Percentiles rank a stretch among this genome's conserved stretches.
Evolutionary conservation across 2,329 filamentous ascomycete species (phyloP).

Genomic region (Gliomastix tumulicola): DNA sequence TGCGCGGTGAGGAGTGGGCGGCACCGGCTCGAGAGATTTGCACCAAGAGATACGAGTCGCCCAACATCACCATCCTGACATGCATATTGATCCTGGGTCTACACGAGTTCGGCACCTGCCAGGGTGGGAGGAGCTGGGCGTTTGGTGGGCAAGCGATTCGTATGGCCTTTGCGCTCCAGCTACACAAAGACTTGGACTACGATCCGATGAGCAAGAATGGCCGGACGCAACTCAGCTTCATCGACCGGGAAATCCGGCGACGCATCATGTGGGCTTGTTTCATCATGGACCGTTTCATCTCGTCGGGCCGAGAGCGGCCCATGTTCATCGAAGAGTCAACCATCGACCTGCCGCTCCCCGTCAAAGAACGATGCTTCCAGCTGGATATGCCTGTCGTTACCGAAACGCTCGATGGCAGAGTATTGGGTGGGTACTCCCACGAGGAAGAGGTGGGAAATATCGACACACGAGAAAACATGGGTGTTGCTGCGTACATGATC

Average conservation of each 20-base stretch:
- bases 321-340: slow-evolving; percentile 87
- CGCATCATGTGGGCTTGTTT: slow-evolving; percentile 99
- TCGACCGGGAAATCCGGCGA: slow-evolving; percentile 86
- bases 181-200: slow-evolving; percentile 85
- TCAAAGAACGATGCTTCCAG: slow-evolving; percentile 84
- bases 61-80: slow-evolving; percentile 92
- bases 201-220: slow-evolving; percentile 63
- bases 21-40: slow-evolving; percentile 81
- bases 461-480: slow-evolving; percentile 81
- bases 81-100: slow-evolving; percentile 83
- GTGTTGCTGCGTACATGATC: slow-evolving; percentile 85
- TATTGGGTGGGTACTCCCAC: too few relatives aligned
- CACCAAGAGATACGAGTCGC: slow-evolving; percentile 81
- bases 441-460: too few relatives aligned
- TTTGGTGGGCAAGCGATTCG: slow-evolving; percentile 90
- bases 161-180: slow-evolving; percentile 92
- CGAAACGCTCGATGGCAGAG: slow-evolving; percentile 69
- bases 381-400: slow-evolving; percentile 86
- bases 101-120: slow-evolving; percentile 95
- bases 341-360: slow-evolving; percentile 81
- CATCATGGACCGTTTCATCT: slow-evolving; percentile 95
- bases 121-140: slow-evolving; percentile 93
- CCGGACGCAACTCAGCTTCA: slow-evolving; percentile 68
- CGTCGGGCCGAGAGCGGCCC: slow-evolving; percentile 86
- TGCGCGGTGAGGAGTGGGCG: slow-evolving; percentile 89